These are phyloP conservation scores for Solanum chacoense DNA, from an alignment of 305 asterid species.

Conservation along the genomic window DNA sequence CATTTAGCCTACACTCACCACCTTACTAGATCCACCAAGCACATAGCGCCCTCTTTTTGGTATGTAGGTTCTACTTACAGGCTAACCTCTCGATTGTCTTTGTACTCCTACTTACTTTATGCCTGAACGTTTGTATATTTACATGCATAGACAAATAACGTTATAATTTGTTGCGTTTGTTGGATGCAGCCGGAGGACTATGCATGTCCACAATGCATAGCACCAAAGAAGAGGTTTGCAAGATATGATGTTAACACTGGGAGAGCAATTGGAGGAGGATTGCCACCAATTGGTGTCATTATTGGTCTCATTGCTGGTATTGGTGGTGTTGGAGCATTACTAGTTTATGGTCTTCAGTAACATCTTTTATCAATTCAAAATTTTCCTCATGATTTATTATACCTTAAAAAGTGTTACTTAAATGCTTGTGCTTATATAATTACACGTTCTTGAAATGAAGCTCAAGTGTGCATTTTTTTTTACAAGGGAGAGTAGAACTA, in stretches of 20 bases:
- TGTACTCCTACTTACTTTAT: background rate
- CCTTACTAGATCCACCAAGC: background rate
- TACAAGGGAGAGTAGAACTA: background rate
- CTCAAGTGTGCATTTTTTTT: background rate
- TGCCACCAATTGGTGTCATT: constrained; percentile 85
- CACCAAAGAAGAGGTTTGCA: constrained; percentile 95
- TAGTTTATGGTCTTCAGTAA: constrained; percentile 73
- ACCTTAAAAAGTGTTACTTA: background rate
- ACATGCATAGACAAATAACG: background rate
- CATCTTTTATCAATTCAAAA: background rate
- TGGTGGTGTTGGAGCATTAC: constrained; percentile 81
- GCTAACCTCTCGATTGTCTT: background rate
- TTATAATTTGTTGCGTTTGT: background rate
- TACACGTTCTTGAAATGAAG: background rate
- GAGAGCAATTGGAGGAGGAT: constrained; percentile 71
- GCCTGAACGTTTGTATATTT: background rate
- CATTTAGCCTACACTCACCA: background rate
- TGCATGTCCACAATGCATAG: constrained; percentile 81
- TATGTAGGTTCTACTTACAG: background rate
- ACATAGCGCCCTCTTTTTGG: background rate
- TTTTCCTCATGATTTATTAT: background rate
- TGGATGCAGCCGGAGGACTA: constrained; percentile 67
- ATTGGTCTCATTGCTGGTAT: constrained; percentile 62
- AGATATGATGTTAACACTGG: constrained; percentile 75
- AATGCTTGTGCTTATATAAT: background rate